Evolutionary conservation across 441 rosid species (phyloP).

Genomic region (Populus hybrid): DNA sequence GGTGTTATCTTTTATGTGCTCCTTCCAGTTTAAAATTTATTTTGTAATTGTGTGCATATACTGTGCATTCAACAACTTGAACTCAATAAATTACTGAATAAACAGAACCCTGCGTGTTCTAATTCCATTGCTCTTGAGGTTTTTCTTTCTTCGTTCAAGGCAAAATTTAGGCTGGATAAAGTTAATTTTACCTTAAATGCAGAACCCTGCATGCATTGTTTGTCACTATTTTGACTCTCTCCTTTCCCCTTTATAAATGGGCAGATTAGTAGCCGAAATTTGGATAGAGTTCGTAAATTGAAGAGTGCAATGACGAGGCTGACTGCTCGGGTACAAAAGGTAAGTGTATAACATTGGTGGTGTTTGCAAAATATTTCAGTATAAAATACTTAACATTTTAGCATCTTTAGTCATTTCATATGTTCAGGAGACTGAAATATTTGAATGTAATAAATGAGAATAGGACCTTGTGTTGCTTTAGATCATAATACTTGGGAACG

Average conservation of each 20-base stretch:
- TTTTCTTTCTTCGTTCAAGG: not conserved
- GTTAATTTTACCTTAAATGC: not conserved
- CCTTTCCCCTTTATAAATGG: slow-evolving; percentile 7
- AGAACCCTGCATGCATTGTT: too few species aligned
- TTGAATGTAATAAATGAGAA: not conserved
- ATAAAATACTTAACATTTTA: not conserved
- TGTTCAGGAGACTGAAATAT: not conserved
- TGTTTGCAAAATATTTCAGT: not conserved
- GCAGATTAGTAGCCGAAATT: slow-evolving; percentile 94
- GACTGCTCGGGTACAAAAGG: slow-evolving; percentile 97
- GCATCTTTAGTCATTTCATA: not conserved
- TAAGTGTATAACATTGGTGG: slow-evolving; percentile 13
- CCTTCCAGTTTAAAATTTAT: not conserved
- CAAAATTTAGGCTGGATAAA: not conserved
- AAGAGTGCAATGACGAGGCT: slow-evolving; percentile 97
- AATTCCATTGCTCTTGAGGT: not conserved
- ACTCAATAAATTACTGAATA: not conserved
- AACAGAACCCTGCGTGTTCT: not conserved
- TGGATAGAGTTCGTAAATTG: slow-evolving; percentile 94
- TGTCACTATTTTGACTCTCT: not conserved
- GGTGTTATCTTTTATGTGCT: not conserved
- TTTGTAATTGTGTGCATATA: not conserved
- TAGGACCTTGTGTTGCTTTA: not conserved
- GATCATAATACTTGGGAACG: not conserved
- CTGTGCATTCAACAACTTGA: not conserved